phyloP scores from a whole-genome alignment of 768 basidiomycete species.

The Kwoniella dejecticola region DNA sequence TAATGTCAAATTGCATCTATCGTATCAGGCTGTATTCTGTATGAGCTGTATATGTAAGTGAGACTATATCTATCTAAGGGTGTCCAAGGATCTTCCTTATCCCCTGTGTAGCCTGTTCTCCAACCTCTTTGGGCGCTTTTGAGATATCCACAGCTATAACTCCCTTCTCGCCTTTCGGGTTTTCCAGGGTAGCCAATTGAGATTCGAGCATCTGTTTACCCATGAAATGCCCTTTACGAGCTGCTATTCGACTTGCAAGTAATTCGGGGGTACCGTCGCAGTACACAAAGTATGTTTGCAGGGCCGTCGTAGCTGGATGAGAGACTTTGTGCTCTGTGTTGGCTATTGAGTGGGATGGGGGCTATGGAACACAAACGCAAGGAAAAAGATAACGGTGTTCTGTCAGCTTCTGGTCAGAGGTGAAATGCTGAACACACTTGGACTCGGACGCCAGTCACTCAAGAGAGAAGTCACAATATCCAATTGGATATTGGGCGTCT shows the following conservation, averaged over 20 bases:
- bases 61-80: not conserved
- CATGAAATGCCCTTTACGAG: conserved; percentile 54
- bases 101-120: conserved; percentile 34
- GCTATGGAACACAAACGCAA: conserved; percentile 26
- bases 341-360: conserved; percentile 38
- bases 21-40: no score
- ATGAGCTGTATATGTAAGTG: no score
- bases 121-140: conserved; percentile 38
- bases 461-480: no score
- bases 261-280: conserved; percentile 53
- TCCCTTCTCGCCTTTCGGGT: conserved; percentile 47
- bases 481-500: no score
- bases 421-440: no score
- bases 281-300: conserved; percentile 78
- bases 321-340: conserved; percentile 44
- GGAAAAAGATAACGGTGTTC: no score
- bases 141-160: conserved; percentile 49
- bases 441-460: no score
- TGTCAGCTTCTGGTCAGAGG: no score
- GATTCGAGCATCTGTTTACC: conserved; percentile 52
- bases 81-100: conserved; percentile 33
- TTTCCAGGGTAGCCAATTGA: conserved; percentile 51
- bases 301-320: conserved; percentile 49
- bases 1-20: no score
- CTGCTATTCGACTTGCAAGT: conserved; percentile 47